Base-by-base conservation (phyloP, 169 alveolate genomes). In the Plasmodium gaboni region DNA sequence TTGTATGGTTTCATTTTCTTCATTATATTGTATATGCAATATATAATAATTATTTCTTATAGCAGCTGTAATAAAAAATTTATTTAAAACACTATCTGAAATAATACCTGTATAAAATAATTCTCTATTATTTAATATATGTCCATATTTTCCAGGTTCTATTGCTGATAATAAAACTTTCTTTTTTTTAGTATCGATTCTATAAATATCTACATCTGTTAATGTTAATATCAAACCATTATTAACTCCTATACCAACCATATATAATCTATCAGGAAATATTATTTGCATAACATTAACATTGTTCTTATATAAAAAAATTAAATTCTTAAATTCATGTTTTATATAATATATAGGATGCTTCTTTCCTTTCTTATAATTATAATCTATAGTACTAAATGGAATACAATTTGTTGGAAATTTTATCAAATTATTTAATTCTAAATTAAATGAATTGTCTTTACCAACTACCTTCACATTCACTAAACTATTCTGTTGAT, bases 381-480 rank as follows among this genome's bases (percentile, higher is more conserved):
- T 83, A 61, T 57, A 42, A 55, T 83, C 91, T 0, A 83, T 48
- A 7, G 85, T 12, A 68, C 83, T 83, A 19, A 48, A 50, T 0
- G 91, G 91, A 26, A 83, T 83, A 59, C 91, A 83, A 5, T 83
- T n/a, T 9, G 70, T 64, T 17, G 91, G 91, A 24, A 83, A 83
- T 13, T 57, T 83, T 0, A 70, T 70, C 13, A 83, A 4, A 7
- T 67, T 53, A 8, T 51, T 48, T 69, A 70, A 22, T 42, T 83
- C 91, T 12, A 83, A 63, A 2, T 15, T 57, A 9, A 83, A 55
- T n/a, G 86, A 5, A 0, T 38, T 19, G 12, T 38, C 73, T 6
- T 69, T 15, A 1, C 48, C 48, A 7, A 69, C 26, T 28, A 83
- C 51, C 42, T 51, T 68, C 13, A 15, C 50, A 22, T 59, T 51